Evolutionary conservation across 2,329 filamentous ascomycete genomes (phyloP).

Genomic region (Xylariales sp.): DNA sequence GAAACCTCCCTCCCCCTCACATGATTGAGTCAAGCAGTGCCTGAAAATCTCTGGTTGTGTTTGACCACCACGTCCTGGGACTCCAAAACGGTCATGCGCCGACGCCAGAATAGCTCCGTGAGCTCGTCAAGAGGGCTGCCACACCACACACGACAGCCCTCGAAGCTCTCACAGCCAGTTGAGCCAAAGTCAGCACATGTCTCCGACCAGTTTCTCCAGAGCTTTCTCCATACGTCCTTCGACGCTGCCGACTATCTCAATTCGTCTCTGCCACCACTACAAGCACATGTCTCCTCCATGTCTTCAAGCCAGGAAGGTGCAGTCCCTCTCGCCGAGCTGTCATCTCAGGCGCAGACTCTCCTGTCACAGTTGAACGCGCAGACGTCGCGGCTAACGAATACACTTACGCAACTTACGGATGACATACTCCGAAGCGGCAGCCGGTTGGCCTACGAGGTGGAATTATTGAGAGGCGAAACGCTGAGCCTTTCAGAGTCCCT

Average conservation of each 20-base stretch:
- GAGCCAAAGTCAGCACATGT: conserved; percentile 57
- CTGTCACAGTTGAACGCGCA: conserved; percentile 85
- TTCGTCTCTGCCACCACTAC: conserved; percentile 65
- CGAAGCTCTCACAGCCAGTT: conserved; percentile 28
- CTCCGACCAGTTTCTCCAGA: conserved; percentile 65
- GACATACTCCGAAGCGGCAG: conserved; percentile 89
- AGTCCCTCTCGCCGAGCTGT: conserved; percentile 69
- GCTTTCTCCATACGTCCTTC: conserved; percentile 73
- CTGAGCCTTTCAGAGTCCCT: conserved; percentile 74
- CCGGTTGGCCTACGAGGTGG: conserved; percentile 88
- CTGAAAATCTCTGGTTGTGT: no score
- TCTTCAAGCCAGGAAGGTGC: conserved; percentile 29
- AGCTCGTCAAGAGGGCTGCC: conserved; percentile 30
- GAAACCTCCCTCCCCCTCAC: no score
- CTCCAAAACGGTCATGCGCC: conserved; percentile 32
- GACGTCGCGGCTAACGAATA: conserved; percentile 74
- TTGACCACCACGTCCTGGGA: conserved; percentile 31
- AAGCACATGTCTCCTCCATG: conserved; percentile 32
- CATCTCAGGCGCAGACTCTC: conserved; percentile 75
- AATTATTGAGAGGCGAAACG: conserved; percentile 85
- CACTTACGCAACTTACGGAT: conserved; percentile 84
- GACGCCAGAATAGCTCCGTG: conserved; percentile 42
- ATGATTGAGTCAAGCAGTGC: no score
- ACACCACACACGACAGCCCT: conserved; percentile 36
- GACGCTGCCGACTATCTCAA: conserved; percentile 86